Evolutionary conservation across 768 basidiomycete species (phyloP), one percentile per base, ranked within the genome.

Genomic region (Tylopilus rubrobrunneus): DNA sequence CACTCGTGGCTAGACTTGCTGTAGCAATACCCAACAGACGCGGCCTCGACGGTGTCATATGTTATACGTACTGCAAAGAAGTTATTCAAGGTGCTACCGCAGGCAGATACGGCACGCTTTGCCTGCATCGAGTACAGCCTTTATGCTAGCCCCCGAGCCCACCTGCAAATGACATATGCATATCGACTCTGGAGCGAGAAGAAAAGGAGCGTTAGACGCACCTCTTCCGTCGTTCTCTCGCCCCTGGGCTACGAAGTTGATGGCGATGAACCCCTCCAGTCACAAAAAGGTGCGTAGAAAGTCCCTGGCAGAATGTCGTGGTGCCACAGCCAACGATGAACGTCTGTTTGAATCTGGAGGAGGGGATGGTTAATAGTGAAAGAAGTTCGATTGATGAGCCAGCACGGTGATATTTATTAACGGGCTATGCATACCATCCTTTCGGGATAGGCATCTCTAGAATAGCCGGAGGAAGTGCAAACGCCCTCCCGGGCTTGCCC

Each of bases 51-150:
- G 1, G 70, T 73, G 62, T 92, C 90, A 62, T 92, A 92, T 12
- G 81, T 90, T 52, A 92, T 80, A 14, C 90, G 19, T 19, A 19
- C 89, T 87, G 10, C 21, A 39, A 60, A n/a, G 7, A 11, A 63
- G 17, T 15, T 1, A 17, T 33, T 47, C 48, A 41, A 36, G 81
- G 14, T 8, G 7, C 25, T 14, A 9, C 10, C 3, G 23, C 1
- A 14, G 29, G 19, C 7, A 41, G 9, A 12, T 4, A 23, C 29
- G 31, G 36, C 1, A 9, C 23, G 41, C 19, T 70, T 46, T 21
- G 84, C 87, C 87, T 58, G 90, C 89, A 63, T 93, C 91, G 23
- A 92, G 79, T 15, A 92, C 75, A 0, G 89, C 90, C 59, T 94
- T 92, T 1, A 87, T 89, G 2, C 86, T 82, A 3, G 90, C 91